Evolutionary conservation across 2,329 filamentous ascomycete species (phyloP).

Genomic region (Kalmusia sp.): DNA sequence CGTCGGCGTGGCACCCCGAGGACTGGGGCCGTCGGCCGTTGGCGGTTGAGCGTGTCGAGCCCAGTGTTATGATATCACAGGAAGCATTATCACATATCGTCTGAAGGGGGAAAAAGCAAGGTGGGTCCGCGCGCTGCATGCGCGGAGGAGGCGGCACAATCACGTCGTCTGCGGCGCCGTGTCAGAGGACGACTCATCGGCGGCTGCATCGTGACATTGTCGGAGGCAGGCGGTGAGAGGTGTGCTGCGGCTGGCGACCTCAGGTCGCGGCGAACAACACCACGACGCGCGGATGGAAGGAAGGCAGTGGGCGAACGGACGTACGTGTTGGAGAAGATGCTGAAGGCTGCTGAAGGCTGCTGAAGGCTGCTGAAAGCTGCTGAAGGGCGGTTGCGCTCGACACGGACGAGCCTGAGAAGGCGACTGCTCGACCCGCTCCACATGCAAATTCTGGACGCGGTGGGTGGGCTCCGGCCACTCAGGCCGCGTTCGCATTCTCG

Average conservation of each 20-base stretch:
- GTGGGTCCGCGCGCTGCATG: constrained; percentile 8
- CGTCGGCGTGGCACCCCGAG: neutral
- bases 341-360: too few species aligned
- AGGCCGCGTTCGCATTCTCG: constrained; percentile 28
- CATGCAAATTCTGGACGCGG: constrained; percentile 28
- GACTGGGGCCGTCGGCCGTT: neutral
- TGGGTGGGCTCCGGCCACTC: constrained; percentile 21
- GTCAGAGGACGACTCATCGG: constrained; percentile 25
- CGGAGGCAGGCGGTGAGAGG: constrained; percentile 15
- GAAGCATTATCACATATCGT: constrained; percentile 12
- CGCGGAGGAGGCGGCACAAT: constrained; percentile 8
- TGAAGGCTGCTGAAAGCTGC: too few species aligned
- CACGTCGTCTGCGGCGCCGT: constrained; percentile 9
- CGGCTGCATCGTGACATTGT: constrained; percentile 10
- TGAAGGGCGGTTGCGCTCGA: neutral
- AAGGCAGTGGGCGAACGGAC: too few species aligned
- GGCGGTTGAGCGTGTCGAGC: constrained; percentile 17
- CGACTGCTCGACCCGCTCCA: constrained; percentile 12
- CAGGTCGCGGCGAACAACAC: neutral
- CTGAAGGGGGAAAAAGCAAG: constrained; percentile 2
- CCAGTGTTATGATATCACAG: constrained; percentile 11
- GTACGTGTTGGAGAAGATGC: constrained; percentile 1
- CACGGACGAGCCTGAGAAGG: neutral
- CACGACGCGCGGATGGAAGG: neutral
- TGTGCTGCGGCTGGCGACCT: neutral